A percentile compares a stretch with the other conserved stretches of the same genome.
These are phyloP conservation scores for Mrakia gelida DNA, from an alignment of 768 basidiomycete genomes.

Conservation along the genomic window DNA sequence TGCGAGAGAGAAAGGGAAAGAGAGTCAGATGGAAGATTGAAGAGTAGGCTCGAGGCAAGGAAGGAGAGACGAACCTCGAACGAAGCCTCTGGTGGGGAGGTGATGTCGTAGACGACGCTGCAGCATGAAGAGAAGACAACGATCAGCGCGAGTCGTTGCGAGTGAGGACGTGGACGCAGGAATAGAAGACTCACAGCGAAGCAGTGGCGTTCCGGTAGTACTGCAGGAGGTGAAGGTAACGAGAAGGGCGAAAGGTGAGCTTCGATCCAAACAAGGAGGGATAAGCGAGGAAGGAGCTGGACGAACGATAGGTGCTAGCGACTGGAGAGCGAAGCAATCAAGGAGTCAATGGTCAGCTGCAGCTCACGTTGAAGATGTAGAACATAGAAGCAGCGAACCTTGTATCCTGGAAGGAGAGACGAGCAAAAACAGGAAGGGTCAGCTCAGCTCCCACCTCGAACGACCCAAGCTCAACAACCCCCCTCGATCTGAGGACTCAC, in stretches of 20 bases:
- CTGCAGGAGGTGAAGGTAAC: not conserved
- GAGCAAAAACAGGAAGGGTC: not conserved
- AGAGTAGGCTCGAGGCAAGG: not conserved
- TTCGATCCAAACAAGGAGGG: slow-evolving; percentile 50
- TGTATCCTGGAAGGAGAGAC: not conserved
- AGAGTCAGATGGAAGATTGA: no score
- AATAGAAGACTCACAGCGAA: slow-evolving; percentile 66
- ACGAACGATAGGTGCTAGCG: slow-evolving; percentile 1
- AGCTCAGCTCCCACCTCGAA: not conserved
- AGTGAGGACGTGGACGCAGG: not conserved
- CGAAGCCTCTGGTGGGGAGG: slow-evolving; percentile 53
- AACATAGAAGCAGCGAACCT: not conserved
- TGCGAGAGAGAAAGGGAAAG: not conserved
- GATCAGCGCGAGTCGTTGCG: no score
- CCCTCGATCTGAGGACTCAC: slow-evolving; percentile 46
- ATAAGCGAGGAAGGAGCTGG: slow-evolving; percentile 47
- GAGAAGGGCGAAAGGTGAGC: slow-evolving; percentile 40
- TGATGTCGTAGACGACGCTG: slow-evolving; percentile 64
- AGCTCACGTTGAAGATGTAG: no score
- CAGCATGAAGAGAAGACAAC: not conserved
- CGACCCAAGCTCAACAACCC: not conserved
- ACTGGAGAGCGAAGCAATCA: not conserved
- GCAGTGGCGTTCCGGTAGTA: slow-evolving; percentile 90
- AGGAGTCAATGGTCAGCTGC: not conserved
- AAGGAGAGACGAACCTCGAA: slow-evolving; percentile 24